phyloP scores from a whole-genome alignment of 2,329 filamentous ascomycete species.

The Fusarium illudens region DNA sequence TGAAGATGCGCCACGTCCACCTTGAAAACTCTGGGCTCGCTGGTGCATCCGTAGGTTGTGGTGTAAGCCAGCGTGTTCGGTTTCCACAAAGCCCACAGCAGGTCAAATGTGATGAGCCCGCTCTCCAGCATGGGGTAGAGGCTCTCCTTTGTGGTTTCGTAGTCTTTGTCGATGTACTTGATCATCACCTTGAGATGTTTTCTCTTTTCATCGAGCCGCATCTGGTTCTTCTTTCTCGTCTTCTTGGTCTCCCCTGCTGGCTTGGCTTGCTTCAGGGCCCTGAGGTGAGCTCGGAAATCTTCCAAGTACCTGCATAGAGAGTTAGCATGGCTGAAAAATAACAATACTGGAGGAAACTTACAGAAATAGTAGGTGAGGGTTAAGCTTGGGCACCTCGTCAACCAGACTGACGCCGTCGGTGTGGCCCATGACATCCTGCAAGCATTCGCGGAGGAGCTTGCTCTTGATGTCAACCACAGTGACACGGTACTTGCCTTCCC shows the following conservation, averaged over 20 bases:
- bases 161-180: constrained; percentile 83
- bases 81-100: constrained; percentile 90
- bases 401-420: constrained; percentile 73
- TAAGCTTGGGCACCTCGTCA: constrained; percentile 77
- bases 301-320: constrained; percentile 72
- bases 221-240: constrained; percentile 68
- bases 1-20: constrained; percentile 80
- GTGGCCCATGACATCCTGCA: constrained; percentile 50
- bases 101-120: constrained; percentile 86
- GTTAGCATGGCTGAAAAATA: neutral
- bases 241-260: constrained; percentile 58
- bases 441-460: constrained; percentile 75
- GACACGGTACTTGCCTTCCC: constrained; percentile 78
- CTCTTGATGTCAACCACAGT: constrained; percentile 88
- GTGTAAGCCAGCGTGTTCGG: constrained; percentile 83
- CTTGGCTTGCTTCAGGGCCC: constrained; percentile 69
- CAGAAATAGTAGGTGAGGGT: constrained; percentile 76
- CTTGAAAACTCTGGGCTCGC: constrained; percentile 84
- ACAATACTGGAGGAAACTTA: constrained; percentile 44
- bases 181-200: constrained; percentile 76
- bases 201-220: constrained; percentile 65
- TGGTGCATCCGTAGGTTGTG: constrained; percentile 77
- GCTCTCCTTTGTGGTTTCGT: constrained; percentile 76
- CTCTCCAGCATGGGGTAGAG: constrained; percentile 82
- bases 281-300: constrained; percentile 72